Evolutionary conservation across 2,329 filamentous ascomycete species (phyloP).

Genomic region (Curvularia sp.): DNA sequence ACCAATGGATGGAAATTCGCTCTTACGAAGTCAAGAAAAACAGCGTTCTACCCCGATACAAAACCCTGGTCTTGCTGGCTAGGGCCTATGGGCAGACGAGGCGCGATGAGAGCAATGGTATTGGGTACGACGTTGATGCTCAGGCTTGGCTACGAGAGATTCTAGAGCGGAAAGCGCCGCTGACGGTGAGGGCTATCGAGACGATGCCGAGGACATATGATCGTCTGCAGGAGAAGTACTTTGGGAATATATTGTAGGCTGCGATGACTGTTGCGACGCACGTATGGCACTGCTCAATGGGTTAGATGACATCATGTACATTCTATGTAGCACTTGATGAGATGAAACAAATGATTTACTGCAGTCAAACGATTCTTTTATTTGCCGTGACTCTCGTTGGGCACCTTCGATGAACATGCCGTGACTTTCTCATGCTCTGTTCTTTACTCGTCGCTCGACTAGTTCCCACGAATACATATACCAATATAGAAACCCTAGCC

Average conservation of each 20-base stretch:
- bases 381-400: not conserved
- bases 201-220: conserved; percentile 52
- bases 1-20: conserved; percentile 41
- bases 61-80: conserved; percentile 53
- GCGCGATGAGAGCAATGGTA: conserved; percentile 43
- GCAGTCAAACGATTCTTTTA: not conserved
- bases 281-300: not conserved
- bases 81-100: conserved; percentile 47
- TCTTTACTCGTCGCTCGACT: not conserved
- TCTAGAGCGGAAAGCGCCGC: conserved; percentile 48
- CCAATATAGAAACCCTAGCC: not conserved
- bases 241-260: conserved; percentile 20
- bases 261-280: not conserved
- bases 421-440: not conserved
- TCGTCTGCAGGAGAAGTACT: conserved; percentile 39
- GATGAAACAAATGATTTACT: not conserved
- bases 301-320: not conserved
- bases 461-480: not conserved
- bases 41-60: conserved; percentile 51
- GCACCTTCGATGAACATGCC: not conserved
- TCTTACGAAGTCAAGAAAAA: conserved; percentile 32
- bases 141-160: conserved; percentile 34
- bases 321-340: conserved; percentile 1
- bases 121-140: conserved; percentile 31
- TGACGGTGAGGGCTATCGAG: conserved; percentile 52